phyloP scores from a whole-genome alignment of 768 basidiomycete genomes.

The Phlebiopsis gigantea region DNA sequence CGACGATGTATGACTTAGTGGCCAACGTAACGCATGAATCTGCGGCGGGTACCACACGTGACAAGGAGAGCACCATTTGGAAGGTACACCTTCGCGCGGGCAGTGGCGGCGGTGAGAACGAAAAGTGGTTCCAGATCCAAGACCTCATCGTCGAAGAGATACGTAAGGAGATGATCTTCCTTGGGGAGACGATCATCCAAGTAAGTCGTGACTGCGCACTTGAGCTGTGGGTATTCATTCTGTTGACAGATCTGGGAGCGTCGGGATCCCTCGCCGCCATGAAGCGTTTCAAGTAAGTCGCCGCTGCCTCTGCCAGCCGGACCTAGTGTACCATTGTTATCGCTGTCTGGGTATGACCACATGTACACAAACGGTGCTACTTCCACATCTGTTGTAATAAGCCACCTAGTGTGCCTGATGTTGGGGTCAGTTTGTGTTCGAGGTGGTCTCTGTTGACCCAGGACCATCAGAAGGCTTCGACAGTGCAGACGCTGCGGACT shows the following conservation, averaged over 20 bases:
- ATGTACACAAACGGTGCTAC: no score
- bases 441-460: background rate
- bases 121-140: conserved; percentile 96
- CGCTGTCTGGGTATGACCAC: background rate
- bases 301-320: background rate
- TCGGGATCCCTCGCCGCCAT: conserved; percentile 13
- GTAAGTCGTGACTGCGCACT: conserved; percentile 32
- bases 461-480: background rate
- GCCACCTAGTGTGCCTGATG: background rate
- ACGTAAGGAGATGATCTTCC: conserved; percentile 95
- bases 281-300: conserved; percentile 1
- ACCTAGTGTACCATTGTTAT: background rate
- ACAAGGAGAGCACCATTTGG: conserved; percentile 89
- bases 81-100: conserved; percentile 82
- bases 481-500: background rate
- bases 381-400: no score
- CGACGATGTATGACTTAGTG: conserved; percentile 87
- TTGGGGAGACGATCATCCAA: conserved; percentile 96
- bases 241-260: conserved; percentile 25
- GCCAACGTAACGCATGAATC: conserved; percentile 96
- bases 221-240: conserved; percentile 2
- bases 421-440: background rate
- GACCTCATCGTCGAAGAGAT: conserved; percentile 95
- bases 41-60: conserved; percentile 90
- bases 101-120: conserved; percentile 71